Conservation (phyloP, 2,329 filamentous ascomycete genomes). For the Berkeleyomyces rouxiae region DNA sequence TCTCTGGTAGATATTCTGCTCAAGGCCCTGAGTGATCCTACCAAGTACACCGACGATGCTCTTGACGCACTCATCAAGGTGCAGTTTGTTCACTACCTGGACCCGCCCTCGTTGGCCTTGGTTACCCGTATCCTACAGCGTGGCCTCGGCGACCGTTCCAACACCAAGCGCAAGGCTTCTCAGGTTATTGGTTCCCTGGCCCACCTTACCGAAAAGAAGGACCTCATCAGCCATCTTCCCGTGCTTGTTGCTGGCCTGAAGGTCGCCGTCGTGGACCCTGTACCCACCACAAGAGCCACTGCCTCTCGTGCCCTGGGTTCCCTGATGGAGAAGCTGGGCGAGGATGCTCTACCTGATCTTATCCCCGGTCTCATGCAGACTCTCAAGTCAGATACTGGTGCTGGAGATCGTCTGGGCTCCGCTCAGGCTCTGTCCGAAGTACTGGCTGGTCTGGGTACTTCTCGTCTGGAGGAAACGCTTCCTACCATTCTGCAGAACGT, state of each 20-base stretch:
- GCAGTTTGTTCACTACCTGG: constrained; percentile 96
- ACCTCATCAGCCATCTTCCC: constrained; percentile 77
- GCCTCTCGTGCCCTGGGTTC: constrained; percentile 92
- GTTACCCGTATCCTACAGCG: constrained; percentile 92
- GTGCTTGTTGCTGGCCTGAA: constrained; percentile 84
- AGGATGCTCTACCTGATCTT: constrained; percentile 89
- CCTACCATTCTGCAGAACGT: constrained; percentile 95
- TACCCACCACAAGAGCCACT: constrained; percentile 88
- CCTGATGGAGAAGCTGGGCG: constrained; percentile 92
- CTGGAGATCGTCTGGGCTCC: constrained; percentile 87
- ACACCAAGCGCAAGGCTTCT: constrained; percentile 87
- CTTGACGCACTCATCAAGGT: constrained; percentile 91
- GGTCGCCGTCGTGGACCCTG: constrained; percentile 79
- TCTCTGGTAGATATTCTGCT: constrained; percentile 76
- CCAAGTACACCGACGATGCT: constrained; percentile 90
- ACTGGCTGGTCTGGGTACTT: constrained; percentile 81
- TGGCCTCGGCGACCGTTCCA: constrained; percentile 76
- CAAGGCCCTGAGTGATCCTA: constrained; percentile 92
- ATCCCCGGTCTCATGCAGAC: constrained; percentile 97
- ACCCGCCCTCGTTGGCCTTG: constrained; percentile 84
- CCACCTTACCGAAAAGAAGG: constrained; percentile 90
- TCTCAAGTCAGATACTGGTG: constrained; percentile 90
- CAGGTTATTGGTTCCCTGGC: constrained; percentile 97
- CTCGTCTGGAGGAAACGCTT: constrained; percentile 82
- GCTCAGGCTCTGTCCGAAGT: constrained; percentile 95